Evolutionary conservation across 1,139 yeast genomes (phyloP), one percentile per base, ranked within the genome.

Genomic region (Yamadazyma trypodendri): DNA sequence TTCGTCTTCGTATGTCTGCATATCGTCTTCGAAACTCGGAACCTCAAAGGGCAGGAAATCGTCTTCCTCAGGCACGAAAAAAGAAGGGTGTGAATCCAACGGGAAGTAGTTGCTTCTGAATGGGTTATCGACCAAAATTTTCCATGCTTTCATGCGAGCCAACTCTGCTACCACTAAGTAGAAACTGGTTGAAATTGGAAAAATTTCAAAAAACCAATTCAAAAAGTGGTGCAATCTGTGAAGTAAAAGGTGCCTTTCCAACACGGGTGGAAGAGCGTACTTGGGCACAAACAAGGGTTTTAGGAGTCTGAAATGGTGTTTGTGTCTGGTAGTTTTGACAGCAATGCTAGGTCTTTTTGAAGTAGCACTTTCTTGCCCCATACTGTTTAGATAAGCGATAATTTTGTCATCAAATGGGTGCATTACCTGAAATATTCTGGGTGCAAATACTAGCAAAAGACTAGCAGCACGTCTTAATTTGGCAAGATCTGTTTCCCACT

Each of bases 371-470:
- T 14, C 32, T 9, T 13, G 33, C 3, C 39, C 35, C 10, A 36
- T 24, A 15, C 39, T 31, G 24, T 37, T 31, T 10, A 24, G 11
- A 24, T 38, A 38, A 3, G 5, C 10, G 14, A 28, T 28, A 10
- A 16, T 9, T 11, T 16, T 23, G 11, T 14, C 16, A 7, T 23
- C 22, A 25, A 38, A 38, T 15, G 41, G 41, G 25, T 38, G 41
- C 8, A 29, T 30, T 4, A 17, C 24, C 16, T 17, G 29, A 30
- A 38, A 38, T 8, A 35, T 17, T 5, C 21, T 24, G 16, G 41
- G 40, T 15, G 37, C 40, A 34, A 22, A 35, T 12, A 16, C 9
- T 15, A 24, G 28, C 28, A 24, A 24, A 24, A 15, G 8, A 24
- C 4, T n/a, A 4, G 15, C 28, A n/a, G 28, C 14, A 4, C 12